A percentile compares a stretch with the other conserved stretches of the same genome.
These are phyloP conservation scores for Aspergillus tubingensis DNA, from an alignment of 2,329 filamentous ascomycete genomes.

Conservation along the genomic window DNA sequence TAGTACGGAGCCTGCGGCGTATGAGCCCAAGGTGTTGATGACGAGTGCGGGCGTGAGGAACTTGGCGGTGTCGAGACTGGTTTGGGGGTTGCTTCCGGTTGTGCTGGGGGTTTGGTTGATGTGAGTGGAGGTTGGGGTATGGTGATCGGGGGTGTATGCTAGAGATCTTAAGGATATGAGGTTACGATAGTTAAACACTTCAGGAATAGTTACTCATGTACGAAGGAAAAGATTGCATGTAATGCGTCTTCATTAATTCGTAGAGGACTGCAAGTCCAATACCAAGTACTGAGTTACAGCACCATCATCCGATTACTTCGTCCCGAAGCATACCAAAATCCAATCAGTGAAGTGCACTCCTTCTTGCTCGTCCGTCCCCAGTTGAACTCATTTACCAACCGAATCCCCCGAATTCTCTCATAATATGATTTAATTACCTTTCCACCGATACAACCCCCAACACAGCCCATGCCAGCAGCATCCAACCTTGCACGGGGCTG, in stretches of 20 bases:
- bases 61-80: not conserved
- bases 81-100: constrained; percentile 1
- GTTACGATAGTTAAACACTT: not conserved
- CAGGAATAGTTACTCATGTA: too few species aligned
- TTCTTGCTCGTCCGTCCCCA: not conserved
- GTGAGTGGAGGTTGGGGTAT: not conserved
- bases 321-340: too few species aligned
- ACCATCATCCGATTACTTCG: too few species aligned
- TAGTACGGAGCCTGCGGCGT: constrained; percentile 20
- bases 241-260: too few species aligned
- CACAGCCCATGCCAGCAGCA: not conserved
- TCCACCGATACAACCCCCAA: not conserved
- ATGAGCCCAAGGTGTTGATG: constrained; percentile 13
- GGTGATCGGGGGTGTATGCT: not conserved
- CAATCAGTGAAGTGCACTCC: not conserved
- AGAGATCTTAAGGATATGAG: not conserved
- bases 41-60: not conserved
- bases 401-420: too few species aligned
- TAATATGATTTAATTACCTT: too few species aligned
- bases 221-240: too few species aligned
- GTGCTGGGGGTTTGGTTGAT: not conserved
- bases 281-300: too few species aligned
- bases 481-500: not conserved
- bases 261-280: too few species aligned
- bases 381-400: not conserved